Base-by-base conservation (phyloP, 2,329 filamentous ascomycete species). In the Clonostachys byssicola region DNA sequence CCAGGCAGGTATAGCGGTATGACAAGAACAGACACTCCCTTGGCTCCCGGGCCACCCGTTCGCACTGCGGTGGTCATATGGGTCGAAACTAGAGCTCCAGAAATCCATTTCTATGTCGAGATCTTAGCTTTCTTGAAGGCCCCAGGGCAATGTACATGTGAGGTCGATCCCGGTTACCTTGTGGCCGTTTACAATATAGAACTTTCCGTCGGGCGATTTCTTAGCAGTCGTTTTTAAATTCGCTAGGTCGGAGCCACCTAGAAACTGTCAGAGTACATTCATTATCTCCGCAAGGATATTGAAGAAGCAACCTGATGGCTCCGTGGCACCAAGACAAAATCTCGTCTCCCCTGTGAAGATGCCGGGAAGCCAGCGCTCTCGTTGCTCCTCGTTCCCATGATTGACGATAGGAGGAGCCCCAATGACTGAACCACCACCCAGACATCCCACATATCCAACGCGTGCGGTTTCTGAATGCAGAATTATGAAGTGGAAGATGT, bases 91-190 rank as follows among this genome's bases (percentile, higher is more conserved):
- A 85, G 83, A 50, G 87, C 88, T 65, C 90, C 90, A 38, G 88
- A 90, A 62, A 90, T 91, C 87, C 87, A 90, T 70, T 92, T 94
- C 77, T 92, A 92, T 47, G 75, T 83, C 43, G 87, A 86, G 60
- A 86, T 86, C 63, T 83, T 74, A 49, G 83, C 74, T 66, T 71
- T 42, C 23, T 30, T 30, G 23, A 30, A 5, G 3, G 4, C 8
- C 43, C 49, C 38, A 54, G 17, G n/a, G n/a, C n/a, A n/a, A n/a
- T 6, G 8, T 9, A 9, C 8, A 30, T 8, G 23, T 30, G 8
- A 30, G 23, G 23, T 30, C 8, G 23, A 30, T 9, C 8, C 20
- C 38, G 38, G 33, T 45, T 23, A 13, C 16, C 9, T 16, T 14
- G 36, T 14, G 16, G 12, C 14, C 14, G 9, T 39, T 39, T 17